phyloP scores from a whole-genome alignment of 805 yeast genomes.

The Yarrowia bubula region DNA sequence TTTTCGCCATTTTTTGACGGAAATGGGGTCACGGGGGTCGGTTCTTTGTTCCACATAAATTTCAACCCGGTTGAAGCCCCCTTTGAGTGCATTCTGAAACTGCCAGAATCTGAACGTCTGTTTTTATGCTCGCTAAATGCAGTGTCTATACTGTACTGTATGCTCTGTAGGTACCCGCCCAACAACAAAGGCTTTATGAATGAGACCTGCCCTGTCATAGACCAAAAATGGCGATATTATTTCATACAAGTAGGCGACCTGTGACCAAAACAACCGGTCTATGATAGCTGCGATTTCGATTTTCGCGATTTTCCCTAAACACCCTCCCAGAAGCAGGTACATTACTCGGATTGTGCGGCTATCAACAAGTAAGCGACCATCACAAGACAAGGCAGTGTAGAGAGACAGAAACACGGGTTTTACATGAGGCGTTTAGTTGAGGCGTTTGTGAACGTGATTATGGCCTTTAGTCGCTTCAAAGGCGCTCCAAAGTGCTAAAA shows the following conservation, averaged over 20 bases:
- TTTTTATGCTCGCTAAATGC: slow-evolving; percentile 1
- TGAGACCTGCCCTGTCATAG: neutral
- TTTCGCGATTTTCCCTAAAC: too few species aligned
- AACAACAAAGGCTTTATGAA: neutral
- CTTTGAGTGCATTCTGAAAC: neutral
- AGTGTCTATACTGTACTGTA: neutral
- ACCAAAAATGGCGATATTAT: neutral
- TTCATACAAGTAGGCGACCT: too few species aligned
- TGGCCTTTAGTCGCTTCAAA: too few species aligned
- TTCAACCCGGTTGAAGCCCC: too few species aligned
- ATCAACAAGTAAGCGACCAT: neutral
- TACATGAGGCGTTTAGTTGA: neutral
- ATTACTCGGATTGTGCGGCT: slow-evolving; percentile 20
- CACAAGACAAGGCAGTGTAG: neutral
- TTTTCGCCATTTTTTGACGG: neutral
- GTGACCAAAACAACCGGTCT: too few species aligned
- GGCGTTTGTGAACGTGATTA: too few species aligned
- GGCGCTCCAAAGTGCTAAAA: too few species aligned
- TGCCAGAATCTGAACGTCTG: neutral
- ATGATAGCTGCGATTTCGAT: too few species aligned
- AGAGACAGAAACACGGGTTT: too few species aligned
- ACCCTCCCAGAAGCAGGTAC: slow-evolving; percentile 12
- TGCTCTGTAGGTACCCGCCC: neutral
- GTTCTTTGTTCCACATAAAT: too few species aligned
- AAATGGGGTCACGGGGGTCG: too few species aligned